Base-by-base conservation (phyloP, 768 basidiomycete genomes). In the Mycena belliarum region DNA sequence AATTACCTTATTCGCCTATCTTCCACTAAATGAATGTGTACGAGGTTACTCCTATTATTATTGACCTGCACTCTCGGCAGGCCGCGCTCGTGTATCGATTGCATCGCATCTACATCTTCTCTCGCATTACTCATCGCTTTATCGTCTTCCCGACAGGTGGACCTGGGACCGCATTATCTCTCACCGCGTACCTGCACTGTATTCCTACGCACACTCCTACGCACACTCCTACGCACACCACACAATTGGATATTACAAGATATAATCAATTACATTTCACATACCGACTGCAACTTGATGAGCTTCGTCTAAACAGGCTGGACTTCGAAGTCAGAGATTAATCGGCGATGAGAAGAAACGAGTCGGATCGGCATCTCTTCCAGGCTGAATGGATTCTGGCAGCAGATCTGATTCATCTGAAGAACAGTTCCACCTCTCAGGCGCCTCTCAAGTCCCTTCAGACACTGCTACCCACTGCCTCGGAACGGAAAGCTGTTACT, bases 201-300 rank as follows among this genome's bases (percentile, higher is more conserved):
- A 60, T 60, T 55, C 54, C 35, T 60, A 60, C 48, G 49, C 59
- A 60, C n/a, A n/a, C n/a, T n/a, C n/a, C n/a, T n/a, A n/a, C n/a
- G n/a, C n/a, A n/a, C n/a, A n/a, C n/a, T n/a, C n/a, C n/a, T n/a
- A n/a, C n/a, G n/a, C n/a, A n/a, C n/a, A n/a, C n/a, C n/a, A n/a
- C 54, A 55, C 46, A 55, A 41, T 47, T 38, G 29, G 35, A 28
- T 49, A 56, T 57, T 46, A 53, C 43, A 28, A 21, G 32, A 16
- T 33, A 50, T 28, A 42, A 20, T n/a, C n/a, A n/a, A n/a, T n/a
- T 29, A 47, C 38, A 6, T 40, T 37, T 40, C 21, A 21, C 38
- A 40, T 40, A 4, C 7, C n/a, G n/a, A n/a, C n/a, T n/a, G n/a
- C n/a, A n/a, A n/a, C n/a, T n/a, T n/a, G n/a, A n/a, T n/a, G n/a